Base-by-base conservation (phyloP, 805 yeast genomes). In the Lipomyces japonicus region DNA sequence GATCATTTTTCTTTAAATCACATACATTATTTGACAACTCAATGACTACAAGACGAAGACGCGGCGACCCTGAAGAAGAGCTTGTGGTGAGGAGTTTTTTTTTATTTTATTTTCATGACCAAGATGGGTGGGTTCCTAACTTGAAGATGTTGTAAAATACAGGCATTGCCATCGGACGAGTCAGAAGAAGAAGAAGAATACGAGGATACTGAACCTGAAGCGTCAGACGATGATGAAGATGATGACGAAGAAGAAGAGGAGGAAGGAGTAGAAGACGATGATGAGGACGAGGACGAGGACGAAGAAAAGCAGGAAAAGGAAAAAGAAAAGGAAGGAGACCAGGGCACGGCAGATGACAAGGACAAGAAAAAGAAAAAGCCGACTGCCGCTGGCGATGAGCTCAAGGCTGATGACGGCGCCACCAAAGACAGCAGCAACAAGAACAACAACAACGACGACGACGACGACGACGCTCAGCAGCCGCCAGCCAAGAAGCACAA, bases 81-180 rank as follows among this genome's bases (percentile, higher is more conserved):
- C 53, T 54, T 31, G 51, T 47, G 58, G 58, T 54, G 22, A 23
- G 50, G 23, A 12, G 12, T 32, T 22, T 9, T 25, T 16, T 6
- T 10, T 32, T 3, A n/a, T 12, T 12, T 16, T 10, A 40, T 35
- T 40, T 14, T 16, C 19, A n/a, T 40, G 18, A 38, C 12, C 12
- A 40, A 22, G 42, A n/a, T 12, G 10, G 42, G 16, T 18, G 42
- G 44, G 14, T 38, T 16, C 14, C 14, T 30, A 24, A 19, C 25
- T 19, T 7, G 28, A 4, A 34, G 32, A 6, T 37, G 18, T 30
- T 31, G 30, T n/a, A 22, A 18, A 18, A 26, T 34, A 6, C 21
- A 54, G 58, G 58, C 58, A 25, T 53, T 54, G 25, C 58, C 58
- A 3, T 54, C 58, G 22, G 58, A 54, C 35, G 58, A 54, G 22